phyloP scores from a whole-genome alignment of 176 grass and related monocot species.

The Musa beccarii region DNA sequence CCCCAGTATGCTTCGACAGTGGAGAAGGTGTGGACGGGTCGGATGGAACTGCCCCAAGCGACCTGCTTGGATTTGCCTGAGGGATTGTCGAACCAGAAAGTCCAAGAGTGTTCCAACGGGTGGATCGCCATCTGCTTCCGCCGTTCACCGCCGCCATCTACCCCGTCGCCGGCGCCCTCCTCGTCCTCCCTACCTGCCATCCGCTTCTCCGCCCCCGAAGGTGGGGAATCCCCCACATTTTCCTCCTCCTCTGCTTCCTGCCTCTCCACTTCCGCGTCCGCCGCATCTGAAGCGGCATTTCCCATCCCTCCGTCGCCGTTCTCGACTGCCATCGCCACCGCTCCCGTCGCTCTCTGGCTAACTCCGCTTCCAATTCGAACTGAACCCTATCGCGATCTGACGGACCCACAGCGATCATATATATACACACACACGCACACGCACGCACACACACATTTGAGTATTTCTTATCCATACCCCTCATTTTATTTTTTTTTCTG shows the following conservation, averaged over 20 bases:
- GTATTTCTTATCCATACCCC: not conserved
- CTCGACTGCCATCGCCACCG: not conserved
- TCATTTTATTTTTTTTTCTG: not conserved
- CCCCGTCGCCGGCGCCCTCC: constrained; percentile 23
- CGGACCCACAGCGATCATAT: too few relatives aligned
- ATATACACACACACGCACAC: too few relatives aligned
- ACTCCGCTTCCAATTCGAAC: not conserved
- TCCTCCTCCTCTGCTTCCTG: constrained; percentile 21
- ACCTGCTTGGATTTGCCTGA: constrained; percentile 38
- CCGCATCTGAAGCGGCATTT: not conserved
- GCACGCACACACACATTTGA: too few relatives aligned
- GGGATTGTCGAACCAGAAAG: constrained; percentile 96
- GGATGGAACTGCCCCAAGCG: constrained; percentile 75
- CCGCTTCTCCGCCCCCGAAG: constrained; percentile 24
- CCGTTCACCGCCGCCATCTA: not conserved
- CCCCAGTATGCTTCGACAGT: constrained; percentile 94
- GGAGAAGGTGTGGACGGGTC: constrained; percentile 74
- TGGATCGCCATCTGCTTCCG: constrained; percentile 19
- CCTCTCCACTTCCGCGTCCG: constrained; percentile 10
- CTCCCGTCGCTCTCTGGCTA: not conserved
- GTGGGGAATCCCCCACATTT: not conserved
- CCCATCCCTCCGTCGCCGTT: not conserved
- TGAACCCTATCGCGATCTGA: constrained; percentile 4
- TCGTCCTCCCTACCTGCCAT: constrained; percentile 59
- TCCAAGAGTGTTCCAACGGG: constrained; percentile 74